Base-by-base conservation (phyloP, 2,329 filamentous ascomycete genomes). In the Alternaria sp. region DNA sequence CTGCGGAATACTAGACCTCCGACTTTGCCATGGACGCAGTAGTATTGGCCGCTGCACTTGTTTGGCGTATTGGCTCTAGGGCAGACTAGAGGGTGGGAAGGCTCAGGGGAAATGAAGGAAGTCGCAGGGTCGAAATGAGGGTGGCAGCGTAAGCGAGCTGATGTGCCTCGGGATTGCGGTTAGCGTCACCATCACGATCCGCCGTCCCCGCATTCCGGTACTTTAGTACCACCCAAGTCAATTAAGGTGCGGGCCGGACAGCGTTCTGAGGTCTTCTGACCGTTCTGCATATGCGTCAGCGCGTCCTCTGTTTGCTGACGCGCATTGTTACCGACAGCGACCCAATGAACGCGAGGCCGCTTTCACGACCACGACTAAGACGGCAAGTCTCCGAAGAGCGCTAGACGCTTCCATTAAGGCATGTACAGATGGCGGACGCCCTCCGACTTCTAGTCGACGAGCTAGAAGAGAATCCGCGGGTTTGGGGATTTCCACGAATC, bases 21-120 rank as follows among this genome's bases (percentile, higher is more conserved):
- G 46, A 23, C 25, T 50, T 12, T 26, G 18, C 30, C 15, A 33
- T n/a, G 28, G 28, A 26, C 28, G 49, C 45, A 47, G 23, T 44
- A 33, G 26, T 49, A 37, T 28, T 46, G 41, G 26, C 60, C 33
- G 18, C 20, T 25, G 33, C 30, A 43, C 47, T 47, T 41, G 37
- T 23, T 43, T 45, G 60, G 60, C 54, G 60, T 21, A 58, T 44
- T 37, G 49, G 33, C 43, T n/a, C 23, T 54, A 55, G 25, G 23
- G 21, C 49, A n/a, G 56, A 50, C 47, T 37, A 63, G 56, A 63
- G 60, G 60, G 18, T 60, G 21, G 26, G 30, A 41, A 44, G 47
- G 53, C 45, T 41, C 56, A 63, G 60, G 60, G 60, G 63, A 65
- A 63, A 65, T 63, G 63, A 63, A 41, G 11, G 6, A 56, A n/a